Base-by-base conservation (phyloP, 306 rosid species). In the Begonia masoniana region DNA sequence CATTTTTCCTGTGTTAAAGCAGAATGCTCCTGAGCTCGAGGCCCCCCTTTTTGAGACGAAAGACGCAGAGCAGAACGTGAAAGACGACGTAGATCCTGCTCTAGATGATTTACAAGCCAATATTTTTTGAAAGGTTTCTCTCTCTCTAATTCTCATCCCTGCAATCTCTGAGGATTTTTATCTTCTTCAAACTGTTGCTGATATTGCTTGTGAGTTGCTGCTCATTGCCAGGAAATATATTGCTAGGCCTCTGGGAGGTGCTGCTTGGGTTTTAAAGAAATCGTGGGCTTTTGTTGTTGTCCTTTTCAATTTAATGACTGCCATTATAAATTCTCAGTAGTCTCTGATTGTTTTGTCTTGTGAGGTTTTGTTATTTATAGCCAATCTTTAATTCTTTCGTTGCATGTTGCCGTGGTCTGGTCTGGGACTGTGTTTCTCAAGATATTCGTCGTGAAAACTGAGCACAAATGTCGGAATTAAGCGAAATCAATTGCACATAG, bases 1-100 rank as follows among this genome's bases (percentile, higher is more conserved):
- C 39, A 10, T 45, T 11, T 43, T 45, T 10, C 7, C 49, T 12
- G 51, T 6, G 16, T 61, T 10, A 26, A 63, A 45, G 41, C 79
- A 91, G 99, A 73, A 66, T 60, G 92, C 96, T 75, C 99, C 99
- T 17, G 56, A 78, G 75, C 94, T 85, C 26, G 96, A 79, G 42
- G 75, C 73, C 56, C 92, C 94, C 59, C 70, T 74, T 48, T 69
- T 67, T 13, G 66, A 10, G 51, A 62, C 56, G 57, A 69, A 65
- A 50, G 87, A 76, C 53, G 88, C 61, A 11, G 94, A 70, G 39
- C 73, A 75, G 63, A 76, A 62, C 52, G 74, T 61, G 53, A 68
- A 66, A 61, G 55, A 57, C 21, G 65, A 1, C 39, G 39, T 71
- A 12, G 79, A 81, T 67, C 79, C 87, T 15, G 82, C 55, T 15